Percentiles rank a stretch among this genome's conserved stretches.
phyloP scores from a whole-genome alignment of 306 rosid genomes.

The Oemleria cerasiformis region DNA sequence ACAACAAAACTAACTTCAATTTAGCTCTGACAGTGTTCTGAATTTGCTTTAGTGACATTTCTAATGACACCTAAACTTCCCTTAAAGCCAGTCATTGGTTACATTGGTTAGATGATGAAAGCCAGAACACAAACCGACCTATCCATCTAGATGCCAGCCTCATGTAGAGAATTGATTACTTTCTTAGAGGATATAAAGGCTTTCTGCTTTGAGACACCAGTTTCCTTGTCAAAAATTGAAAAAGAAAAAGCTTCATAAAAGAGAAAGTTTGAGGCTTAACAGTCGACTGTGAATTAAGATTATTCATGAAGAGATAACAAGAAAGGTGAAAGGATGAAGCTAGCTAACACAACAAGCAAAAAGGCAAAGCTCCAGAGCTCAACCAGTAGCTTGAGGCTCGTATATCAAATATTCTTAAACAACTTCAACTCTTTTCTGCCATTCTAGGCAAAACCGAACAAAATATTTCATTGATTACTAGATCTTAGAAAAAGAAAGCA shows the following conservation, averaged over 20 bases:
- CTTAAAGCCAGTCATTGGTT: background rate
- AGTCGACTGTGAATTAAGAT: no score
- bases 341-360: constrained; percentile 4
- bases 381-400: constrained; percentile 9
- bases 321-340: background rate
- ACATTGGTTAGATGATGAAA: background rate
- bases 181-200: no score
- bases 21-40: constrained; percentile 14
- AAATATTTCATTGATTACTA: constrained; percentile 38
- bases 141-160: no score
- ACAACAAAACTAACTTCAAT: constrained; percentile 20
- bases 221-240: no score
- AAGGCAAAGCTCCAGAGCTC: background rate
- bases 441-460: constrained; percentile 18
- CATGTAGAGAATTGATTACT: background rate
- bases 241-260: no score
- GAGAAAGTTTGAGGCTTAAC: no score
- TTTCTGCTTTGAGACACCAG: no score
- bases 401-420: constrained; percentile 11
- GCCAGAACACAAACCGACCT: constrained; percentile 4
- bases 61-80: background rate
- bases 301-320: background rate
- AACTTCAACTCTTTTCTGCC: constrained; percentile 8
- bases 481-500: constrained; percentile 26
- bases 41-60: background rate